Base-by-base conservation (phyloP, 2,329 filamentous ascomycete species). In the Corniculantispora saksenae region DNA sequence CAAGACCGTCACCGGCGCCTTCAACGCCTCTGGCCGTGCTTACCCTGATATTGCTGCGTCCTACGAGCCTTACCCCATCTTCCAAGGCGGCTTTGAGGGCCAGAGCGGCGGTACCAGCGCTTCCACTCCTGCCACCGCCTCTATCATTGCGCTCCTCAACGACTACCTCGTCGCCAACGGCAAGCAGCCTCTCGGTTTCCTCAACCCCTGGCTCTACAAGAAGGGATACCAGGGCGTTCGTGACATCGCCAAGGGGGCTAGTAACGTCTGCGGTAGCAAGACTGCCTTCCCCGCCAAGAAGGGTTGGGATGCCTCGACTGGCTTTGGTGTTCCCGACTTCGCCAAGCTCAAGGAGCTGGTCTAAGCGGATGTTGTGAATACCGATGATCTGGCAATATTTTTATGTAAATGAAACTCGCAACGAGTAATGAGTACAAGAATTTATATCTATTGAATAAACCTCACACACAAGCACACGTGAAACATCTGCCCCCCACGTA, bases 91-190 rank as follows among this genome's bases (percentile, higher is more conserved):
- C n/a, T 9, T 15, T 1, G 21, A 48, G 15, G 12, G 40, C 5
- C 12, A 1, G 6, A 50, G 25, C 40, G 57, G 57, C 17, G 72
- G 71, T 3, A 63, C 66, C 6, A 77, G 74, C 21, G 81, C 80
- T 0, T 77, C 78, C 1, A 70, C 76, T 0, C 80, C 81, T 0
- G 75, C 79, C 0, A 77, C 82, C 43, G 79, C 80, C 0, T 74
- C 77, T 2, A 74, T 83, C 15, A 73, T 83, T 19, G 77, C 77
- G 1, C 72, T 81, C 1, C 73, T 82, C 55, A 82, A 82, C 50
- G 79, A 80, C 40, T 80, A 79, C 48, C 72, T 80, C 13, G 70
- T 78, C 45, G 75, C 73, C 7, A 69, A 72, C 23, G 75, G 74
- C 0, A 72, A 75, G 68, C 57, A 73, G 1, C 73, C 78, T 2